Percentiles rank a stretch among this genome's conserved stretches.
These are phyloP conservation scores for Hypoxylon sp. DNA, from an alignment of 2,329 filamentous ascomycete species.

Conservation along the genomic window DNA sequence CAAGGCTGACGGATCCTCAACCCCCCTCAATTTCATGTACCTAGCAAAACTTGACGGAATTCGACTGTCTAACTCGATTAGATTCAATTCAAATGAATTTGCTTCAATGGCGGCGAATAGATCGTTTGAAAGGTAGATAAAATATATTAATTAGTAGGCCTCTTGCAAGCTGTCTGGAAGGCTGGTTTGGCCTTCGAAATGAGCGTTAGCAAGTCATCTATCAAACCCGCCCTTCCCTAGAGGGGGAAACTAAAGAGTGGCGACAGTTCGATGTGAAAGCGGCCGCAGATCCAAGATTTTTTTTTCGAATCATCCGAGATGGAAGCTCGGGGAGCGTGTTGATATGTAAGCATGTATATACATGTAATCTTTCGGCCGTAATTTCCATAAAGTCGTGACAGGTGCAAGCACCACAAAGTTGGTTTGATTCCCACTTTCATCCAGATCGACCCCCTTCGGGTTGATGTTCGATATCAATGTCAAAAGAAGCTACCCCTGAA, in stretches of 20 bases:
- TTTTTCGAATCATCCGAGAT: slow-evolving; percentile 6
- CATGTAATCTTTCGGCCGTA: slow-evolving; percentile 23
- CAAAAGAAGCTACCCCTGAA: slow-evolving; percentile 13
- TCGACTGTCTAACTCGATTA: too few relatives aligned
- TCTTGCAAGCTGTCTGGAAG: background rate
- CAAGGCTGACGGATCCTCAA: too few relatives aligned
- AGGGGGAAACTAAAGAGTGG: background rate
- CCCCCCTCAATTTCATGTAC: too few relatives aligned
- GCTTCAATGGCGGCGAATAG: too few relatives aligned
- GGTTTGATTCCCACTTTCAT: slow-evolving; percentile 15
- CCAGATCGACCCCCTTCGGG: slow-evolving; percentile 10
- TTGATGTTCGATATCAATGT: slow-evolving; percentile 16
- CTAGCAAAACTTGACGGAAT: too few relatives aligned
- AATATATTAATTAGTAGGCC: slow-evolving; percentile 11
- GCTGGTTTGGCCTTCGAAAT: background rate
- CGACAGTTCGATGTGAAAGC: slow-evolving; percentile 4
- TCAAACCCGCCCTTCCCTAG: background rate
- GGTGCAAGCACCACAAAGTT: slow-evolving; percentile 19
- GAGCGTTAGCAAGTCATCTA: slow-evolving; percentile 10
- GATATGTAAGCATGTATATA: slow-evolving; percentile 26
- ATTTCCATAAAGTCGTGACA: slow-evolving; percentile 29
- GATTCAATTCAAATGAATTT: too few relatives aligned
- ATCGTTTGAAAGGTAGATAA: background rate
- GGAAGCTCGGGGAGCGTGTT: slow-evolving; percentile 4
- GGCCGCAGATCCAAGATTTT: slow-evolving; percentile 7